These are phyloP conservation scores for Phylloporus scabripes DNA, from an alignment of 768 basidiomycete genomes.

Conservation along the genomic window DNA sequence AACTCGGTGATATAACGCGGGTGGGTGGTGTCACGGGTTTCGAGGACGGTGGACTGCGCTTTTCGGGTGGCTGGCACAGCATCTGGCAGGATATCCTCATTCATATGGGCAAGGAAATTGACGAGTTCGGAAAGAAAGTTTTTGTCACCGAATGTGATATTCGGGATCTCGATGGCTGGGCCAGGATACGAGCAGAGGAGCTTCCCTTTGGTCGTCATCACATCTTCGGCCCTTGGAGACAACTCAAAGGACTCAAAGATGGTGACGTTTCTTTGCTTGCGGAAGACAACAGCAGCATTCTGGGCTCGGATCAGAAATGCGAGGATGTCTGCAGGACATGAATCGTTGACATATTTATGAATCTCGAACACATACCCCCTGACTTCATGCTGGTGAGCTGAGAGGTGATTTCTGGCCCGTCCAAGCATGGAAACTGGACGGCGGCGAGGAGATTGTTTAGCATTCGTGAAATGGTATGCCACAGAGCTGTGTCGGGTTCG, in stretches of 20 bases:
- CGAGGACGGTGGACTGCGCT: slow-evolving; percentile 16
- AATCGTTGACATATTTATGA: not conserved
- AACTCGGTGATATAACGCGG: slow-evolving; percentile 44
- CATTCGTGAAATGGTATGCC: slow-evolving; percentile 21
- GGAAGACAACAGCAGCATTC: slow-evolving; percentile 44
- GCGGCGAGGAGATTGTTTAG: slow-evolving; percentile 8
- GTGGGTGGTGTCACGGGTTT: slow-evolving; percentile 19
- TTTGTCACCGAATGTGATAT: slow-evolving; percentile 22
- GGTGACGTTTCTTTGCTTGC: slow-evolving; percentile 13
- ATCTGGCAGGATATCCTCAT: slow-evolving; percentile 22
- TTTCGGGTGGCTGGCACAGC: slow-evolving; percentile 26
- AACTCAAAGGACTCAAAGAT: slow-evolving; percentile 35
- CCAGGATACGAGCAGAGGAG: slow-evolving; percentile 43
- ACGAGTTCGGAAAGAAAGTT: slow-evolving; percentile 33
- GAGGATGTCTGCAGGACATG: slow-evolving; percentile 29
- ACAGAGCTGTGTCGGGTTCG: not conserved
- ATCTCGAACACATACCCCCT: slow-evolving; percentile 14
- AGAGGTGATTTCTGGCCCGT: not conserved
- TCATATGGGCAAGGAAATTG: slow-evolving; percentile 30
- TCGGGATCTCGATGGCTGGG: slow-evolving; percentile 35
- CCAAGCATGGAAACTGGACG: slow-evolving; percentile 4
- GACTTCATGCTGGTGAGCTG: slow-evolving; percentile 16
- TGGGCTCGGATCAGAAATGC: slow-evolving; percentile 38
- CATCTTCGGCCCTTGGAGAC: slow-evolving; percentile 28
- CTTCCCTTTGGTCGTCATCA: slow-evolving; percentile 37